Evolutionary conservation across 768 basidiomycete genomes (phyloP).

Genomic region (Boletus vinaceobasis): DNA sequence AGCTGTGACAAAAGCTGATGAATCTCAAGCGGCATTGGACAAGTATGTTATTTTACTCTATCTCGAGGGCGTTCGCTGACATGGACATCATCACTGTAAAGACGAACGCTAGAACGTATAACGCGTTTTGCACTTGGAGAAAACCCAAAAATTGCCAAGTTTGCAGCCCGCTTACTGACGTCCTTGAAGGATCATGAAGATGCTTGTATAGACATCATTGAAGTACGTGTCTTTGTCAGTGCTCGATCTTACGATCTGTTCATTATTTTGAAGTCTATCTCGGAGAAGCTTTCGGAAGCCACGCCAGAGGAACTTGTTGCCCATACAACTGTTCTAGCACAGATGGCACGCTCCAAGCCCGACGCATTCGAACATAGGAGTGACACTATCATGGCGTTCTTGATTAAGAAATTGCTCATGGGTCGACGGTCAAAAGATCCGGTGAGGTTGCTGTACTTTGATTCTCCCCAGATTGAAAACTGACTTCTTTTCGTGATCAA

Average conservation of each 20-base stretch:
- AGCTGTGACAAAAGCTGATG: slow-evolving; percentile 58
- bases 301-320: slow-evolving; percentile 55
- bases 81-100: slow-evolving; percentile 24
- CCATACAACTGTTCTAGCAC: slow-evolving; percentile 66
- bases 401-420: slow-evolving; percentile 71
- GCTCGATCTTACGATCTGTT: neutral
- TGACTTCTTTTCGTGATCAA: slow-evolving; percentile 24
- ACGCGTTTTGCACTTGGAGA: slow-evolving; percentile 55
- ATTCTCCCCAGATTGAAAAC: neutral
- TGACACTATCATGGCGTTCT: slow-evolving; percentile 66
- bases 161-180: slow-evolving; percentile 73
- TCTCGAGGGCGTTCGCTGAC: neutral
- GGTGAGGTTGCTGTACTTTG: slow-evolving; percentile 35
- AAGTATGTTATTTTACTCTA: slow-evolving; percentile 47
- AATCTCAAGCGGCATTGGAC: slow-evolving; percentile 54
- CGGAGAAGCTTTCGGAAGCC: slow-evolving; percentile 45
- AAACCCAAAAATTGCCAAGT: slow-evolving; percentile 73
- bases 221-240: slow-evolving; percentile 44
- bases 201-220: slow-evolving; percentile 53
- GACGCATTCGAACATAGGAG: slow-evolving; percentile 77
- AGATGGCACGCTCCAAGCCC: slow-evolving; percentile 66
- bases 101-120: slow-evolving; percentile 66
- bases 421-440: slow-evolving; percentile 43
- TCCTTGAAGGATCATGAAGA: slow-evolving; percentile 51
- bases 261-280: slow-evolving; percentile 48